phyloP scores from a whole-genome alignment of 2,329 filamentous ascomycete species.

The Ophiocordyceps camponoti-floridani region DNA sequence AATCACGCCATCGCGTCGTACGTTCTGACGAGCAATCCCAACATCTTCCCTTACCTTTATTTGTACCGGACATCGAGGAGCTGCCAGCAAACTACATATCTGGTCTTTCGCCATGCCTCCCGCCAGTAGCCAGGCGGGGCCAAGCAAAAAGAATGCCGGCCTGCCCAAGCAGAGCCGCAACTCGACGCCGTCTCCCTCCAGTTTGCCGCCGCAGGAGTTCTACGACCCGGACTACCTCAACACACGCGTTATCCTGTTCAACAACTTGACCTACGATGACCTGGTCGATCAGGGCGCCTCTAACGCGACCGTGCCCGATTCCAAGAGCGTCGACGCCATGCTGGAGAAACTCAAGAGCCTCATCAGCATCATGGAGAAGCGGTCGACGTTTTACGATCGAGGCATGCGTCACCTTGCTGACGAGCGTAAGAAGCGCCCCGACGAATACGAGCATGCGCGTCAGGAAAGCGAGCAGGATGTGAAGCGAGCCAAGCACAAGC shows the following conservation, averaged over 20 bases:
- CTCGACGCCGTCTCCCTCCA: constrained; percentile 45
- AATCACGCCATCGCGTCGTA: no score
- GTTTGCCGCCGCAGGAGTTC: constrained; percentile 34
- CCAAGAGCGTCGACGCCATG: constrained; percentile 44
- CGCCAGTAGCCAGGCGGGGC: constrained; percentile 39
- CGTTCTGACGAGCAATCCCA: no score
- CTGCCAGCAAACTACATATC: not conserved
- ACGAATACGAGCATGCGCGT: constrained; percentile 31
- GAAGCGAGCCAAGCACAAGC: constrained; percentile 54
- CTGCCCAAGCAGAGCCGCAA: constrained; percentile 59
- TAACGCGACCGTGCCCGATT: constrained; percentile 41
- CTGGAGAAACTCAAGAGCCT: constrained; percentile 46
- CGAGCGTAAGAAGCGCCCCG: constrained; percentile 43
- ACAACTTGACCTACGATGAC: constrained; percentile 48
- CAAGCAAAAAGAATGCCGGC: constrained; percentile 44
- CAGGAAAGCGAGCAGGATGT: constrained; percentile 28
- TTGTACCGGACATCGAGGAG: not conserved
- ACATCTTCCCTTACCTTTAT: not conserved
- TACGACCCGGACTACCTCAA: constrained; percentile 49
- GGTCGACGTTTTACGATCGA: constrained; percentile 50
- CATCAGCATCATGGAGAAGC: constrained; percentile 46
- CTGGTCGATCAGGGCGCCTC: constrained; percentile 45
- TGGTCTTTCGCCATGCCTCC: constrained; percentile 32
- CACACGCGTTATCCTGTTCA: constrained; percentile 39
- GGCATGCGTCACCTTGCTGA: constrained; percentile 54